Conservation (phyloP, 306 rosid genomes). For the Fragaria vesca region DNA sequence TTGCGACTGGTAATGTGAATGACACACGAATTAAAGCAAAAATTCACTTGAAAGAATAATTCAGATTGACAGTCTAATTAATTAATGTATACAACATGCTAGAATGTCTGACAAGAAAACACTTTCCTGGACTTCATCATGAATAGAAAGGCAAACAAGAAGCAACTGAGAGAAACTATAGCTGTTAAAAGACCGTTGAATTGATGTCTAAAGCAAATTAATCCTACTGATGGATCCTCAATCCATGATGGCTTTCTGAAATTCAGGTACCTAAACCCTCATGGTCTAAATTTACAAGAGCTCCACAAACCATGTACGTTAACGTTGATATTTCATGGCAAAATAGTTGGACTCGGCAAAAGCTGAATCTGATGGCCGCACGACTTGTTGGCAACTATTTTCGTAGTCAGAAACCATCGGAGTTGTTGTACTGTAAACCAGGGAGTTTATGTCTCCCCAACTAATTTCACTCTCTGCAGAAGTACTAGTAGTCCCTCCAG, state of each 20-base stretch:
- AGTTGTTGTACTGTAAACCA: slow-evolving; percentile 30
- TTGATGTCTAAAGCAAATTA: neutral
- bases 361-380: slow-evolving; percentile 35
- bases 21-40: neutral
- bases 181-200: neutral
- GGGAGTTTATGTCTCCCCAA: slow-evolving; percentile 71
- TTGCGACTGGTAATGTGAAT: neutral
- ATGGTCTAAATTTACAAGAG: slow-evolving; percentile 7
- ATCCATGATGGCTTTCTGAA: slow-evolving; percentile 9
- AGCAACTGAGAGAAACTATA: neutral
- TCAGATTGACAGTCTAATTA: neutral
- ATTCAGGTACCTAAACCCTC: neutral
- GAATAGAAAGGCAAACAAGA: neutral
- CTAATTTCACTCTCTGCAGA: slow-evolving; percentile 52
- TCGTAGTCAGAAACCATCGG: slow-evolving; percentile 62
- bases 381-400: slow-evolving; percentile 32
- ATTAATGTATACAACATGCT: neutral
- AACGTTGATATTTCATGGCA: slow-evolving; percentile 40
- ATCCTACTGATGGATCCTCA: slow-evolving; percentile 6
- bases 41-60: neutral
- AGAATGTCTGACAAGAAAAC: neutral
- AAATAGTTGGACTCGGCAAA: slow-evolving; percentile 50
- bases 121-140: neutral
- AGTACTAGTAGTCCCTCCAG: slow-evolving; percentile 41
- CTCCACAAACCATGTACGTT: slow-evolving; percentile 1